Evolutionary conservation across 2,329 filamentous ascomycete species (phyloP), one percentile per base, ranked within the genome.

Genomic region (Hypoxylon sp.): DNA sequence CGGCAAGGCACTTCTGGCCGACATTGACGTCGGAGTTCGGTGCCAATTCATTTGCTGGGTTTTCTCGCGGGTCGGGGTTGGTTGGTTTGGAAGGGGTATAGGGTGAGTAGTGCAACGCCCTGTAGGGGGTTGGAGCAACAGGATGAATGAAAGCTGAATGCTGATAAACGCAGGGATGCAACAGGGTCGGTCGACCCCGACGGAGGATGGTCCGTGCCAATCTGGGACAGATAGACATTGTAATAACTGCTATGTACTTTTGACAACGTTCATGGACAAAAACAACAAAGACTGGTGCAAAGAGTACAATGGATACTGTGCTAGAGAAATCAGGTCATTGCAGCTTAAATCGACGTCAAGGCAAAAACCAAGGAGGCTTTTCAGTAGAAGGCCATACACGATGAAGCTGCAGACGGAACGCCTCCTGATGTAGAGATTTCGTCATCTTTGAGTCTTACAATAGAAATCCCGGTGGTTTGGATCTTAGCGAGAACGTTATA

Each of bases 1-100:
- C 88, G 7, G 83, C 81, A 44, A 88, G 68, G 5, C 64, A 60
- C 37, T 69, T 71, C 35, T 50, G 47, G 9, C 71, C 69, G 9
- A 72, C 61, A 12, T 68, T 64, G 15, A 58, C 57, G 36, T 51
- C 58, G 11, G 42, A 21, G 4, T 57, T 48, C 5, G 62, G 62
- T 5, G 57, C 51, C 8, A 59, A 36, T 1, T 59, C 55, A 26
- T 47, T 3, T 0, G 63, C 53, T 2, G 63, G 61, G 12, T 65
- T 63, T 8, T 67, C 61, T n/a, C 57, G 60, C 2, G 65, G 64
- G 3, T 65, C 49, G 7, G 67, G 62, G 25, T 57, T 59, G 7
- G 51, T 59, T 6, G 56, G 50, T n/a, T 59, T 61, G 2, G 51
- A 19, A 6, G 26, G 26, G 4, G 12, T 20, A 5, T n/a, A 34